Base-by-base conservation (phyloP, 2,329 filamentous ascomycete genomes). In the Plenodomus biglobosus region DNA sequence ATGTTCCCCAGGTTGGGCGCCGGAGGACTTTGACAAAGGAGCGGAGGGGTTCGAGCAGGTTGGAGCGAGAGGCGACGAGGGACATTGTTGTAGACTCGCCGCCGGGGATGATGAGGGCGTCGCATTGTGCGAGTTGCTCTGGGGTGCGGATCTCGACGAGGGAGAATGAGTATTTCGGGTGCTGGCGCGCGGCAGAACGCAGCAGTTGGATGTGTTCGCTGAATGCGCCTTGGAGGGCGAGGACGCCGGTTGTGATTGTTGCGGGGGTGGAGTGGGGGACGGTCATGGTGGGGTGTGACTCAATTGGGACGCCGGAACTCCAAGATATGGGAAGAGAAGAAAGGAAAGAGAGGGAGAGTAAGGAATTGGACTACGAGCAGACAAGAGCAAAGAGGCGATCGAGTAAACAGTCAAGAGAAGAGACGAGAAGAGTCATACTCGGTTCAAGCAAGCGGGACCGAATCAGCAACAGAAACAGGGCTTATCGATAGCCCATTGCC, bases 11-110 rank as follows among this genome's bases (percentile, higher is more conserved):
- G 19, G 88, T 89, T 10, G 92, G 92, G 61, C 88, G 91, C 58
- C 87, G 84, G 43, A 84, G 76, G 35, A 88, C 77, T 86, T 96
- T 96, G 66, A 97, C 92, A 73, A 96, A 99, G 24, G 92, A 82
- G 44, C 90, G 79, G 53, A 99, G 75, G 2, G 91, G 91, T 61
- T 95, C 90, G 46, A 99, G 75, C 30, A 99, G 75, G 15, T 86
- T 85, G 0, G 88, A 90, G 55, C 92, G 83, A 18, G 85, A 84
- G 3, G 94, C 94, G 15, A 96, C 88, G 22, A 96, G 81, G 10
- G 90, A 90, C 59, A 99, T 95, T 3, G 92, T 87, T 1, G 94
- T 97, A 74, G 90, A 96, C 73, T 99, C 94, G 53, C 94, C 94
- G 43, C 94, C 94, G 2, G 94, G 94, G 39, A 99, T 84, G 66